Evolutionary conservation across 441 rosid genomes (phyloP), one percentile per base, ranked within the genome.

Genomic region (Croton laevigatus): DNA sequence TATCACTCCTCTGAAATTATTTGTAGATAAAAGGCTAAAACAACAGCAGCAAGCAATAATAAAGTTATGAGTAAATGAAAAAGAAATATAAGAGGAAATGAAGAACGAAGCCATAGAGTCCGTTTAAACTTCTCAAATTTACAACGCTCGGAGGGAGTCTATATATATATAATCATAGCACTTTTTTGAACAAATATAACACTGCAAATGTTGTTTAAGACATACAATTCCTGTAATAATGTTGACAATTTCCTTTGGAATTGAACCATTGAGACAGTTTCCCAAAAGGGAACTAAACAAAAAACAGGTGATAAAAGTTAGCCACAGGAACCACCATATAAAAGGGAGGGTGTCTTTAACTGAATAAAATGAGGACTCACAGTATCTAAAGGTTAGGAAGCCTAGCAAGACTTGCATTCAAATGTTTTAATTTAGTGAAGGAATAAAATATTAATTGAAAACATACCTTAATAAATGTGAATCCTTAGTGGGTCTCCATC

Each of bases 241-340:
- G 49, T 68, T 80, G 70, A 86, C 95, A 52, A 93, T 66, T 75
- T 86, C 81, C 23, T 38, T 46, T 38, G 98, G 97, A 72, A 95
- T 73, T 19, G 82, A n/a, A 62, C 97, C 98, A 60, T 63, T 83
- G 67, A 93, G 66, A 59, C 87, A 90, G 79, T 93, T 95, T 68
- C 88, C 98, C 5, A 73, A n/a, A 23, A 89, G 62, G 20, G 81
- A 71, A 75, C 99, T 94, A 62, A 51, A 58, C 61, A 34, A 37
- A 38, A 36, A 49, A 9, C 61, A 46, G 37, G 16, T 57, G 7
- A 55, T 6, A 59, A 2, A 51, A 48, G 49, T 55, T 46, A 62
- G 3, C 13, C 11, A 52, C 45, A 16, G 38, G 23, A 13, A 71
- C 65, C n/a, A n/a, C n/a, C 69, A 20, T 37, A 20, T 23, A 6